These are phyloP conservation scores for Tetrahymena elliotti DNA, from an alignment of 73 alveolate species.

Conservation along the genomic window DNA sequence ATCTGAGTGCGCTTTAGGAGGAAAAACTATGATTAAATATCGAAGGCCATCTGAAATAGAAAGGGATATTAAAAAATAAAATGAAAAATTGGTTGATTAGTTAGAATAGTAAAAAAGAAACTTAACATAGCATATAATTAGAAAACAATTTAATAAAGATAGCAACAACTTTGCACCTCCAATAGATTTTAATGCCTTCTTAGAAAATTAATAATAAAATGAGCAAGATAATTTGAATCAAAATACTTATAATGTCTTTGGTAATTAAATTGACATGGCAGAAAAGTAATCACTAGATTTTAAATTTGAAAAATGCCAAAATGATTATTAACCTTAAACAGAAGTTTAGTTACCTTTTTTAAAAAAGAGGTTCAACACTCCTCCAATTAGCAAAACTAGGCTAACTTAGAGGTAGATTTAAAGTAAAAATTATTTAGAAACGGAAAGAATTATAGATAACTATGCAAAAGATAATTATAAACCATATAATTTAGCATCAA, in stretches of 20 bases:
- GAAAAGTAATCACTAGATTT: background rate
- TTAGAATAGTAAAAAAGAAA: background rate
- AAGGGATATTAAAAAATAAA: background rate
- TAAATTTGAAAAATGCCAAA: background rate
- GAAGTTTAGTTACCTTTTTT: background rate
- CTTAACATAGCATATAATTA: background rate
- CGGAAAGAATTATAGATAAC: background rate
- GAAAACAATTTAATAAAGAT: background rate
- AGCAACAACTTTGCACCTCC: background rate
- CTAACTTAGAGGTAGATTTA: background rate
- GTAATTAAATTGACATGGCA: background rate
- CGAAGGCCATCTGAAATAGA: background rate
- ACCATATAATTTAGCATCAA: background rate
- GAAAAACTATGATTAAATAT: background rate
- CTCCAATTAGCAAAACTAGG: background rate
- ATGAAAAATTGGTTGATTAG: background rate
- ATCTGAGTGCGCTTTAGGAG: background rate
- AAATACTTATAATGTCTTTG: background rate
- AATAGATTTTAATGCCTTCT: background rate
- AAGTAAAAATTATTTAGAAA: background rate
- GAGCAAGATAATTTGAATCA: background rate
- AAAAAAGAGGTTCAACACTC: background rate
- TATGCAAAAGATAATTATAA: background rate
- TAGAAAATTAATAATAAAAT: background rate
- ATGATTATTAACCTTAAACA: background rate